Evolutionary conservation across 2,329 filamentous ascomycete species (phyloP).

Genomic region (Colletotrichum musicola): DNA sequence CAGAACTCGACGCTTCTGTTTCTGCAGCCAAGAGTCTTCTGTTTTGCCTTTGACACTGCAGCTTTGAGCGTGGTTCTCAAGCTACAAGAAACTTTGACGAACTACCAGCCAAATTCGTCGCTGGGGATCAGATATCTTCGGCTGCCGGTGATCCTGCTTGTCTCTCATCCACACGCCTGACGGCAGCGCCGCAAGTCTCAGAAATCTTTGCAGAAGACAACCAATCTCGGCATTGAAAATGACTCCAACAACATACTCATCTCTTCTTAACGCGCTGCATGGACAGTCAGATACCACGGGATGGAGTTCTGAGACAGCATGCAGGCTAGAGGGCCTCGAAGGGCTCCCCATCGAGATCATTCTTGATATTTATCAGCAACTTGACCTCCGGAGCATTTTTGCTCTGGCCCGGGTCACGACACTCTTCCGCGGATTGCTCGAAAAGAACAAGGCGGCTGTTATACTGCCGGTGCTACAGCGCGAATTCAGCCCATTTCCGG

Average conservation of each 20-base stretch:
- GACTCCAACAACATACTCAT: conserved; percentile 23
- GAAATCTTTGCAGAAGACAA: not conserved
- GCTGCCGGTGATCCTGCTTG: not conserved
- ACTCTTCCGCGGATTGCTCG: conserved; percentile 56
- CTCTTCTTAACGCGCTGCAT: conserved; percentile 10
- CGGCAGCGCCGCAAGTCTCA: not conserved
- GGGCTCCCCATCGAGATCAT: conserved; percentile 61
- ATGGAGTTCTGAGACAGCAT: not conserved
- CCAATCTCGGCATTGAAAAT: conserved; percentile 7
- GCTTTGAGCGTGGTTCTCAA: too few species aligned
- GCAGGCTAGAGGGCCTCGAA: conserved; percentile 42
- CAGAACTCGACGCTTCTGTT: conserved; percentile 4
- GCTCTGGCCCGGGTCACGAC: conserved; percentile 54
- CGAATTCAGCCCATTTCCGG: conserved; percentile 59
- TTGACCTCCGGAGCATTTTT: conserved; percentile 57
- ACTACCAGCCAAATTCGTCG: too few species aligned
- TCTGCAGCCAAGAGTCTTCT: not conserved
- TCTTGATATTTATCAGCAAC: conserved; percentile 60
- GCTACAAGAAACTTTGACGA: too few species aligned
- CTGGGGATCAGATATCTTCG: too few species aligned
- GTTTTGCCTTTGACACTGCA: too few species aligned
- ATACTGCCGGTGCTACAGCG: conserved; percentile 56
- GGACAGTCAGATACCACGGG: not conserved
- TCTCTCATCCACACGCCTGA: not conserved
- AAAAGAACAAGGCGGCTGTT: conserved; percentile 55